These are phyloP conservation scores for Camelina laxa DNA, from an alignment of 345 rosid species.

Conservation along the genomic window DNA sequence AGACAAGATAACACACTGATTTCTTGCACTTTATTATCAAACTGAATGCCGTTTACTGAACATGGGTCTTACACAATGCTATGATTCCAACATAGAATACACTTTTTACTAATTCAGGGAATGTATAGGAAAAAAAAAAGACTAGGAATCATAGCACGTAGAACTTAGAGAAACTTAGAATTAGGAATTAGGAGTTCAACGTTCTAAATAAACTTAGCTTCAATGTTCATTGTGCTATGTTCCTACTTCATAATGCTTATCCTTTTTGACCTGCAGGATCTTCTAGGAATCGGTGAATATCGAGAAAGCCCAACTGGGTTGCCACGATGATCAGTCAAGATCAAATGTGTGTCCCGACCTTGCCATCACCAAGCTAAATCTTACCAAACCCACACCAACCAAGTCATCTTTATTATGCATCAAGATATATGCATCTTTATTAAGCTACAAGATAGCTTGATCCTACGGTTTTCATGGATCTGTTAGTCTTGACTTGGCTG, in stretches of 20 bases:
- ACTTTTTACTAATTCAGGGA: neutral
- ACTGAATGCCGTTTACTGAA: neutral
- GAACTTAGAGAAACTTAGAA: neutral
- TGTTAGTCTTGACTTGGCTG: constrained; percentile 2
- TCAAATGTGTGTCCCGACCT: constrained; percentile 30
- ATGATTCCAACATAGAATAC: constrained; percentile 3
- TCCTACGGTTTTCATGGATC: constrained; percentile 12
- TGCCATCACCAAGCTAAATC: constrained; percentile 33
- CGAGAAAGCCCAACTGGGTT: constrained; percentile 56
- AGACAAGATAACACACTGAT: constrained; percentile 5
- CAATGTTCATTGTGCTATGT: neutral
- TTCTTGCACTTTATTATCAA: constrained; percentile 8
- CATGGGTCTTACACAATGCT: constrained; percentile 13
- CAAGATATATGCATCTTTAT: neutral
- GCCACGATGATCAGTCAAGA: constrained; percentile 43
- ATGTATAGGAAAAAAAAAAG: neutral
- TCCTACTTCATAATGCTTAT: constrained; percentile 8
- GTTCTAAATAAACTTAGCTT: neutral
- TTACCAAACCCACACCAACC: neutral
- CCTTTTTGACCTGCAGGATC: constrained; percentile 53
- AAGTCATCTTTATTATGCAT: constrained; percentile 17
- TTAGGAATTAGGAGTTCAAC: neutral
- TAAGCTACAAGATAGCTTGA: constrained; percentile 11
- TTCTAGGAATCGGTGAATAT: constrained; percentile 82
- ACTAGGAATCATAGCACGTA: neutral